Base-by-base conservation (phyloP, 352 stramenopile species). In the Pythium aristosporum region DNA sequence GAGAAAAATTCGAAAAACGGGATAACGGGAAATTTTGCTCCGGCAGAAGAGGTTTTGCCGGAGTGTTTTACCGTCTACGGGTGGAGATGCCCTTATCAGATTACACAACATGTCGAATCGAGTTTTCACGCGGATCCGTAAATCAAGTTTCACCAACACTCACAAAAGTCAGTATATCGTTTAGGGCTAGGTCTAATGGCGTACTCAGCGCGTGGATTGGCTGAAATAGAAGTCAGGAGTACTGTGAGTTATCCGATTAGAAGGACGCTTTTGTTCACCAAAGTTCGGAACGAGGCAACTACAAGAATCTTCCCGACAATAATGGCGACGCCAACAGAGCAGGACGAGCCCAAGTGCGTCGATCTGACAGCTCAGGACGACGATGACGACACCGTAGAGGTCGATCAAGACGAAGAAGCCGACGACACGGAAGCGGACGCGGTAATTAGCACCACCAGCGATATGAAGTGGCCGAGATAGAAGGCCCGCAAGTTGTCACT, bases 401-500 rank as follows among this genome's bases (percentile, higher is more conserved):
- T 67, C 8, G 30, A 42, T 2, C 48, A 70, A 15, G 47, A 69
- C 0, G 61, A 75, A 11, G 48, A 73, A 20, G 51, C 72, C 0
- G 48, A 59, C 0, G 61, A 69, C 6, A 54, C 41, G 6, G 59
- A 77, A 21, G 79, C 83, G 13, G 62, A 77, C 2, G 61, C 44
- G 52, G 61, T 68, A 32, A 41, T 50, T 62, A 63, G 39, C 32
- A 10, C 8, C 23, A 15, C 28, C 15, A 16, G 49, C 2, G 18
- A 3, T 16, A 2, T 3, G 30, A 56, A 30, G 5, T 44, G 18
- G n/a, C 18, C 49, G 32, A 42, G n/a, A 56, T 44, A 30, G 34
- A 39, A 15, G 34, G 34, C 7, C 47, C 44, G 20, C 44, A 36
- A 12, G 0, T 6, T 20, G 6, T 23, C 23, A 52, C 9, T 10